These are phyloP conservation scores for Xylaria arbuscula DNA, from an alignment of 2,329 filamentous ascomycete genomes.

Conservation along the genomic window DNA sequence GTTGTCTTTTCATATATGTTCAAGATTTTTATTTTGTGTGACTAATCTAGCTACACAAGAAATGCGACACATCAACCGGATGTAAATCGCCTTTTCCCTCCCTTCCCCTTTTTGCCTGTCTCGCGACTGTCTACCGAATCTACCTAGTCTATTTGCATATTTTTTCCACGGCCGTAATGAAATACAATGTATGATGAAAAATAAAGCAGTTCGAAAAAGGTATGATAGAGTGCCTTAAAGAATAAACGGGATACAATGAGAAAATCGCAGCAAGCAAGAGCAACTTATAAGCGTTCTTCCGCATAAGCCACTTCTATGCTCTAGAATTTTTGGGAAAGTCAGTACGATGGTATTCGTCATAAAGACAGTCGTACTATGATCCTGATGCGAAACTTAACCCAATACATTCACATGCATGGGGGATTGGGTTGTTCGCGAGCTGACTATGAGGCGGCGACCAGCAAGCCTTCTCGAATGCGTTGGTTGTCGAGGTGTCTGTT, in stretches of 20 bases:
- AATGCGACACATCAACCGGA: background rate
- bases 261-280: background rate
- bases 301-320: background rate
- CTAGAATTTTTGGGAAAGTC: conserved; percentile 1
- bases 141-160: conserved; percentile 1
- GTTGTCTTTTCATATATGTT: no score
- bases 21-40: background rate
- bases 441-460: conserved; percentile 10
- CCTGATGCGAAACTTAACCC: background rate
- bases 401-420: no score
- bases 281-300: background rate
- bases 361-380: background rate
- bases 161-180: background rate
- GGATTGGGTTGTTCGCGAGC: no score
- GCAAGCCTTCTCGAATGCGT: conserved; percentile 26
- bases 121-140: background rate
- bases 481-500: conserved; percentile 71
- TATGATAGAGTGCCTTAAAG: background rate
- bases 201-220: background rate
- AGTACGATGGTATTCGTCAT: conserved; percentile 10
- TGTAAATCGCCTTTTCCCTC: background rate
- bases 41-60: background rate
- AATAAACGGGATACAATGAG: background rate
- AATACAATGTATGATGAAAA: conserved; percentile 4
- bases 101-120: background rate